These are phyloP conservation scores for Cryptococcus wingfieldii DNA, from an alignment of 1,284 basidiomycete genomes.

Conservation along the genomic window DNA sequence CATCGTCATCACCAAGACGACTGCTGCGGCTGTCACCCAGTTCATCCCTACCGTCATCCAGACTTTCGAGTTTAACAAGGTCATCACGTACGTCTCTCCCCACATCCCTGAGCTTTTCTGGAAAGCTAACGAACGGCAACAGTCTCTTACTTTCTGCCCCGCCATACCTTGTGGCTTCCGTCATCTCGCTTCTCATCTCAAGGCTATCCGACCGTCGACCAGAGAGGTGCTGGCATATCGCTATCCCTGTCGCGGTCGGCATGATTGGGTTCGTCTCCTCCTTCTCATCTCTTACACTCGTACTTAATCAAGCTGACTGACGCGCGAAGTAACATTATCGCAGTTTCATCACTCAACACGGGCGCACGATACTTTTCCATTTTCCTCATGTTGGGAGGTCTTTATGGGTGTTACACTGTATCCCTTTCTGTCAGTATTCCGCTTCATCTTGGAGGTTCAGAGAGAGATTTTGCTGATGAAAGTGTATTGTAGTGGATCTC, in stretches of 20 bases:
- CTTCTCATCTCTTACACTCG: background rate
- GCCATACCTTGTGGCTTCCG: conserved; percentile 35
- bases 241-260: conserved; percentile 41
- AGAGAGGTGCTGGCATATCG: conserved; percentile 45
- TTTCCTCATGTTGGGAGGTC: conserved; percentile 35
- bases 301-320: background rate
- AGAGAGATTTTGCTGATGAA: background rate
- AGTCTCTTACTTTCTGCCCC: conserved; percentile 37
- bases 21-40: conserved; percentile 18
- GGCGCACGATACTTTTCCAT: conserved; percentile 37
- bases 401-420: conserved; percentile 31
- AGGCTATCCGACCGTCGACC: conserved; percentile 24
- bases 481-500: conserved; percentile 24
- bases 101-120: background rate
- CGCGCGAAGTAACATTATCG: conserved; percentile 20
- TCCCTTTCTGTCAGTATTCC: conserved; percentile 16
- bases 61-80: conserved; percentile 28
- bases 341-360: conserved; percentile 23
- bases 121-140: background rate
- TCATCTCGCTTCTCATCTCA: conserved; percentile 32
- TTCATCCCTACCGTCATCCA: conserved; percentile 34
- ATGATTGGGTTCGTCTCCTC: conserved; percentile 25
- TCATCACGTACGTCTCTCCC: conserved; percentile 15
- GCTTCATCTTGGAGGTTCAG: background rate
- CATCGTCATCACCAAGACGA: conserved; percentile 25